Conservation (phyloP, 176 grass and related monocot species). For the Carex cristatella region DNA sequence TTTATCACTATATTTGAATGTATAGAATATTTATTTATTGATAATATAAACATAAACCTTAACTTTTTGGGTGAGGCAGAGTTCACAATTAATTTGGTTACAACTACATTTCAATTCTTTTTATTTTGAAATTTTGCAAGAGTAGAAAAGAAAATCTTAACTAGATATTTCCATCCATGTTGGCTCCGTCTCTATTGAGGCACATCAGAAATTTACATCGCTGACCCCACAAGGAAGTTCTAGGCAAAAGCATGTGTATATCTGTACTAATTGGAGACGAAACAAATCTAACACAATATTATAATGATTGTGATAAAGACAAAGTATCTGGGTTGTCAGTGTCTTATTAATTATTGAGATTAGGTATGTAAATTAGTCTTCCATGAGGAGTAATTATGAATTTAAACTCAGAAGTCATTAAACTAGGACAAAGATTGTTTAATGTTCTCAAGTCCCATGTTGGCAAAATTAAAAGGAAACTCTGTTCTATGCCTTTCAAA, state of each 20-base stretch:
- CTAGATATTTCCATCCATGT: neutral
- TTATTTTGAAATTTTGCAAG: neutral
- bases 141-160: neutral
- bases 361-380: neutral
- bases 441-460: neutral
- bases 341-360: neutral
- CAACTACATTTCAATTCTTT: neutral
- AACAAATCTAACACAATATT: neutral
- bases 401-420: neutral
- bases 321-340: too few relatives aligned
- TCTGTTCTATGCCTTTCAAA: neutral
- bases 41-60: too few relatives aligned
- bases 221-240: neutral
- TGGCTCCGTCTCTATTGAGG: neutral
- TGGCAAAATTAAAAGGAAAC: neutral
- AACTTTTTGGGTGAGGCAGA: too few relatives aligned
- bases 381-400: neutral
- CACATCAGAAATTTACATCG: neutral
- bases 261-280: neutral
- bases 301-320: too few relatives aligned
- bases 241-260: neutral
- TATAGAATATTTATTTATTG: neutral
- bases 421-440: neutral
- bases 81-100: too few relatives aligned
- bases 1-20: neutral